Conservation (phyloP, 1,284 basidiomycete species). For the Grifola frondosa region DNA sequence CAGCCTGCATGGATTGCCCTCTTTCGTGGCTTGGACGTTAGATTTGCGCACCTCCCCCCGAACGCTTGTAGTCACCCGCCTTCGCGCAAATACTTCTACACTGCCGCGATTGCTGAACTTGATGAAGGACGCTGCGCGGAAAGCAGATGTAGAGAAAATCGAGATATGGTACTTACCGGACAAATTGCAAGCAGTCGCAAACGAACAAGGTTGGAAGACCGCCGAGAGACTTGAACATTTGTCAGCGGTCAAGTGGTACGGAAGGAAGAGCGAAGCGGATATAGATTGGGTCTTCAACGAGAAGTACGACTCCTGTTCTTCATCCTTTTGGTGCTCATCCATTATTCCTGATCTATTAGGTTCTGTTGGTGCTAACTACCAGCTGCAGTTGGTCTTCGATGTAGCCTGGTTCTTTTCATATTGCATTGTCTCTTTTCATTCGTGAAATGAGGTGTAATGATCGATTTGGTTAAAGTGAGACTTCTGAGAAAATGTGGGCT, state of each 20-base stretch:
- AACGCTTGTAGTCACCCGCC: slow-evolving; percentile 50
- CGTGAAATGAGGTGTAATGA: too few relatives aligned
- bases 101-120: slow-evolving; percentile 42
- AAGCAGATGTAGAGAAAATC: slow-evolving; percentile 41
- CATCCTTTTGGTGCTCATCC: background rate
- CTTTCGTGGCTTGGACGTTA: slow-evolving; percentile 58
- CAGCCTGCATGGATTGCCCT: slow-evolving; percentile 9
- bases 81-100: slow-evolving; percentile 37
- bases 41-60: slow-evolving; percentile 36
- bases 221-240: slow-evolving; percentile 46
- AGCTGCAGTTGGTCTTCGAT: too few relatives aligned
- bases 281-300: slow-evolving; percentile 59
- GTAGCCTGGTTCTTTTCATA: too few relatives aligned
- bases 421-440: too few relatives aligned
- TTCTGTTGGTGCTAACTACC: slow-evolving; percentile 23
- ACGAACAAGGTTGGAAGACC: slow-evolving; percentile 39
- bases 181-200: slow-evolving; percentile 35
- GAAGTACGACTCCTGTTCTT: slow-evolving; percentile 20
- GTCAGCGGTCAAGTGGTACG: slow-evolving; percentile 60
- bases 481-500: too few relatives aligned
- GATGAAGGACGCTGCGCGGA: slow-evolving; percentile 39
- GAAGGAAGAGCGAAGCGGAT: slow-evolving; percentile 35
- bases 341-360: slow-evolving; percentile 1
- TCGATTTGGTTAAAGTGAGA: too few relatives aligned
- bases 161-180: slow-evolving; percentile 56